A percentile compares a stretch with the other conserved stretches of the same genome.
Evolutionary conservation across 2,329 filamentous ascomycete species (phyloP).

Genomic region (Monosporascus cannonballus): DNA sequence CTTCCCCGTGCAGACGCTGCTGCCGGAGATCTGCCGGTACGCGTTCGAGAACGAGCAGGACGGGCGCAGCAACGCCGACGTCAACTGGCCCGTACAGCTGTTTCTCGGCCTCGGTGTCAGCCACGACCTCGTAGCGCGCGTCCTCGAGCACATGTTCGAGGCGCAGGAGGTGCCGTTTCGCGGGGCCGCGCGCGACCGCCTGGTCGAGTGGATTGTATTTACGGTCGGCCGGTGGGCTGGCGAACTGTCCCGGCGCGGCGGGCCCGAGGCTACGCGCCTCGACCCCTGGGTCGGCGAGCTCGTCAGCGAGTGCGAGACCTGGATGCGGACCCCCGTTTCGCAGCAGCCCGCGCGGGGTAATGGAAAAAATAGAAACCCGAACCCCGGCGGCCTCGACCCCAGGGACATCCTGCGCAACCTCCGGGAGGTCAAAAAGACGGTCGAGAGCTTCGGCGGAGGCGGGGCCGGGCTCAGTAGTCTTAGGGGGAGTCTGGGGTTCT

Average conservation of each 20-base stretch:
- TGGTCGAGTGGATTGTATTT: conserved; percentile 50
- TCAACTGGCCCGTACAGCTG: conserved; percentile 50
- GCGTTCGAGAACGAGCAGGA: conserved; percentile 54
- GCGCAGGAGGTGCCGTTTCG: conserved; percentile 55
- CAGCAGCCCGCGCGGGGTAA: too few relatives aligned
- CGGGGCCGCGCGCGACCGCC: conserved; percentile 39
- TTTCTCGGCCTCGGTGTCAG: conserved; percentile 52
- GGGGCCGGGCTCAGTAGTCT: conserved; percentile 33
- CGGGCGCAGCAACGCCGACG: conserved; percentile 48
- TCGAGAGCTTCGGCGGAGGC: conserved; percentile 35
- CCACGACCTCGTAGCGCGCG: conserved; percentile 48
- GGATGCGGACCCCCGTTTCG: too few relatives aligned
- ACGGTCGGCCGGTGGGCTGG: conserved; percentile 40
- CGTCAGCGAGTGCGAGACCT: conserved; percentile 42
- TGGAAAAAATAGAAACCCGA: not conserved
- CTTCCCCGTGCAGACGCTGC: conserved; percentile 55
- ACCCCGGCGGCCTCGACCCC: not conserved
- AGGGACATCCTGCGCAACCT: conserved; percentile 19
- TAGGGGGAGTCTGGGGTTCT: conserved; percentile 33
- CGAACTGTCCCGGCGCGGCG: conserved; percentile 29
- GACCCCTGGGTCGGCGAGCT: conserved; percentile 30
- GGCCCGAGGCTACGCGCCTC: conserved; percentile 19
- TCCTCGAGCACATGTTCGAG: conserved; percentile 52
- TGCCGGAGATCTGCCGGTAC: conserved; percentile 59
- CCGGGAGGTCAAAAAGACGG: conserved; percentile 36